phyloP scores from a whole-genome alignment of 2,329 filamentous ascomycete genomes.

The Colletotrichum horii region DNA sequence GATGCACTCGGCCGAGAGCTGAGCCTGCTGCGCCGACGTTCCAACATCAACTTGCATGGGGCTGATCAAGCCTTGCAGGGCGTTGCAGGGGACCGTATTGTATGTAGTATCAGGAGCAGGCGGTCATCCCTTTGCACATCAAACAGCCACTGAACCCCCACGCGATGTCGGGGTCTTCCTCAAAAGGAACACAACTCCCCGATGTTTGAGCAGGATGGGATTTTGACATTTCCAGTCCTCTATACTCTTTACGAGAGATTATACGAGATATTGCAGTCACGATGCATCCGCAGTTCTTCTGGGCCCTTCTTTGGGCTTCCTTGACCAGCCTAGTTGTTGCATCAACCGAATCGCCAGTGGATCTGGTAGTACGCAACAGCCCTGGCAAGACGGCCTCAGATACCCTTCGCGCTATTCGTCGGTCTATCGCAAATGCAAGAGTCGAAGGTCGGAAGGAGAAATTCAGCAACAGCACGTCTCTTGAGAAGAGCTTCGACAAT shows the following conservation, averaged over 20 bases:
- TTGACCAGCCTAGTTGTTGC: not conserved
- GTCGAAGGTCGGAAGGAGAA: not conserved
- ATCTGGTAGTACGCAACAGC: not conserved
- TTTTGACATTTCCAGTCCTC: not conserved
- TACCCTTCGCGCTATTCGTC: not conserved
- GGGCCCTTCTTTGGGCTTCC: not conserved
- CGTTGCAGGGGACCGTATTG: not conserved
- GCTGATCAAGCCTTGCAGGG: not conserved
- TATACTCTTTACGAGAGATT: not conserved
- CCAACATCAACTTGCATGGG: not conserved
- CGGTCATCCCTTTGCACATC: not conserved
- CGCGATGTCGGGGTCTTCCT: not conserved
- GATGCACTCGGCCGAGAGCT: not conserved
- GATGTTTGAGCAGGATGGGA: not conserved
- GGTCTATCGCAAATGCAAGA: not conserved
- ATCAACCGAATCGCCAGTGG: not conserved
- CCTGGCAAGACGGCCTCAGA: not conserved
- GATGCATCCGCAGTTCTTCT: not conserved
- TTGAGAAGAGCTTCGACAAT: conserved; percentile 46
- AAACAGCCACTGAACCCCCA: not conserved
- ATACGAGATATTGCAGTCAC: not conserved
- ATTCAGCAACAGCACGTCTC: conserved; percentile 30
- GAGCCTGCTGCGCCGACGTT: not conserved
- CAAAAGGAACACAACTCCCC: not conserved
- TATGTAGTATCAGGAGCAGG: not conserved